Base-by-base conservation (phyloP, 345 rosid species). In the Corchorus olitorius region DNA sequence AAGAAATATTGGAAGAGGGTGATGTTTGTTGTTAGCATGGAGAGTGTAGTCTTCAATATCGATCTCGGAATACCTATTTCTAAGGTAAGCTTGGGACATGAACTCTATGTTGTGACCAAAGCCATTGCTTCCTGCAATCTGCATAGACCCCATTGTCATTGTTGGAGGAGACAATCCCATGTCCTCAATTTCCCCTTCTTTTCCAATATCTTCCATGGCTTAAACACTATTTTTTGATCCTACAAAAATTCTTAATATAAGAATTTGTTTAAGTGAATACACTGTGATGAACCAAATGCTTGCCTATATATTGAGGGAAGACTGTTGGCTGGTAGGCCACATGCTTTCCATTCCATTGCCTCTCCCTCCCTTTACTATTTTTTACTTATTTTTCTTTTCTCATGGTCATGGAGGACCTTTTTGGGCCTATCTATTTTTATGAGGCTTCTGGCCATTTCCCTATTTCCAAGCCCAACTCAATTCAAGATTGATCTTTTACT, bases 1-100 rank as follows among this genome's bases (percentile, higher is more conserved):
- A 66, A 96, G 97, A 78, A 89, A 90, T 43, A 93, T 92, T 48
- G 97, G 97, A 80, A 96, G 93, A 70, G 97, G 98, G 20, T 79
- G 82, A 79, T 91, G 93, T 83, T 84, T 85, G 3, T 62, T 85
- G 2, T 62, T 70, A 59, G 65, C 70, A 62, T 74, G 76, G 15
- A 83, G 64, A 73, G 81, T 78, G 58, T 87, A 87, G 34, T 88
- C 91, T 34, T 87, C 89, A 0, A 89, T 90, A 62, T 92, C 84
- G 46, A 90, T 93, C 81, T 88, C 98, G 0, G 94, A 86, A 64
- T 82, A 86, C 27, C 89, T 78, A 68, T 88, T 92, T 78, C 93
- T 85, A 45, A 88, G 89, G 80, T 88, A 88, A 58, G 96, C 90
- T 76, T 89, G 94, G 13, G 98, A 83, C 90, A 91, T 83, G 83